phyloP scores from a whole-genome alignment of 2,329 filamentous ascomycete genomes.

The Fusarium sp. region DNA sequence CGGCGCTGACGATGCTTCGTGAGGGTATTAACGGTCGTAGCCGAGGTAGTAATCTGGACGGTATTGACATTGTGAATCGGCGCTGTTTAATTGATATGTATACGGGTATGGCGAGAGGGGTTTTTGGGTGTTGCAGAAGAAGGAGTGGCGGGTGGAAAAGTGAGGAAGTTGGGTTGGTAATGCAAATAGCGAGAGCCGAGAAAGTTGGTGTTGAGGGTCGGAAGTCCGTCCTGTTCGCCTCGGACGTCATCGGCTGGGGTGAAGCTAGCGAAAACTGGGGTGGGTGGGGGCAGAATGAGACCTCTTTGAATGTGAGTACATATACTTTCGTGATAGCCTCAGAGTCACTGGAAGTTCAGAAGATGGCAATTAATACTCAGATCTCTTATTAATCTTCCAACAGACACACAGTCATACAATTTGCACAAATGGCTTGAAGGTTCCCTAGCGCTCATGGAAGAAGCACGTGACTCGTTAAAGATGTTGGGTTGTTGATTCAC shows the following conservation, averaged over 20 bases:
- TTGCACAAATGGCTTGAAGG: no score
- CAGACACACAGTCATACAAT: background rate
- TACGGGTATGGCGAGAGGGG: rapidly evolving
- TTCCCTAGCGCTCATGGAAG: background rate
- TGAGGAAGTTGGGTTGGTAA: slow-evolving; percentile 22
- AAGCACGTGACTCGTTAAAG: background rate
- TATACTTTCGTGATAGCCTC: background rate
- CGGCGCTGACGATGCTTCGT: slow-evolving; percentile 44
- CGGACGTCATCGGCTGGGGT: slow-evolving; percentile 47
- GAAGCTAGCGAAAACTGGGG: background rate
- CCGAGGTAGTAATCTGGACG: slow-evolving; percentile 44
- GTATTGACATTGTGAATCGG: slow-evolving; percentile 42
- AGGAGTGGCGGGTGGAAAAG: background rate
- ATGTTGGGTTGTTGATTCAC: background rate
- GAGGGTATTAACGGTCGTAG: slow-evolving; percentile 43
- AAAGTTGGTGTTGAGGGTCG: slow-evolving; percentile 39
- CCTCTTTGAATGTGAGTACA: background rate
- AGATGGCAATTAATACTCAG: background rate
- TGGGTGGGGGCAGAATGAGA: background rate
- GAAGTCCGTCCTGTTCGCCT: slow-evolving; percentile 43
- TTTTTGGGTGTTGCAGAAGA: background rate
- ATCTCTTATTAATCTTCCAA: background rate
- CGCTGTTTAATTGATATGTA: background rate
- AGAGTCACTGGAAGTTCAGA: background rate
- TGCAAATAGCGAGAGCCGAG: slow-evolving; percentile 18